These are phyloP conservation scores for Entomortierella lignicola DNA, from an alignment of 192 early-diverging fungal species.

Conservation along the genomic window DNA sequence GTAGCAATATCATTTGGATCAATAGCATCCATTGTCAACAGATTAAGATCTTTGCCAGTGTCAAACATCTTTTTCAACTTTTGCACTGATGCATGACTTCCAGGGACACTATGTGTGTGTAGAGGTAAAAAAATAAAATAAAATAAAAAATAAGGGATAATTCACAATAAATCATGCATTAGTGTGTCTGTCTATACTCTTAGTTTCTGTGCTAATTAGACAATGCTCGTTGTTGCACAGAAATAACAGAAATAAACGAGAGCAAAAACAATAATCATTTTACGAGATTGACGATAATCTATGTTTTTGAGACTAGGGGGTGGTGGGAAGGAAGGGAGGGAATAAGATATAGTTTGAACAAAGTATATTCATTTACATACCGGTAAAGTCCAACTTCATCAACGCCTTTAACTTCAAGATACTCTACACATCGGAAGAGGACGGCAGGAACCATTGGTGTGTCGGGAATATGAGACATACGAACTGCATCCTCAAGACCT, in stretches of 20 bases:
- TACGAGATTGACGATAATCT: too few species aligned
- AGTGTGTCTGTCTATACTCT: neutral
- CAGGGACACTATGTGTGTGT: constrained; percentile 63
- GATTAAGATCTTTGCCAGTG: constrained; percentile 63
- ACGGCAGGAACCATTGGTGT: constrained; percentile 53
- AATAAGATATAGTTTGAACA: too few species aligned
- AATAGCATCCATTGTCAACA: constrained; percentile 45
- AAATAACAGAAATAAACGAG: constrained; percentile 10
- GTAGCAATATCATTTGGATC: constrained; percentile 72
- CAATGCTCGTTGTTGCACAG: constrained; percentile 8
- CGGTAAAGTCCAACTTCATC: constrained; percentile 68
- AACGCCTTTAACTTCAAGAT: constrained; percentile 57
- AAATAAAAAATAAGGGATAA: neutral
- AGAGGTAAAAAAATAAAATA: neutral
- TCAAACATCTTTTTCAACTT: constrained; percentile 62
- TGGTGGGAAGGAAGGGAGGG: neutral
- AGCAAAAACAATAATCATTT: constrained; percentile 6
- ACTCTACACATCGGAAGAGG: constrained; percentile 54
- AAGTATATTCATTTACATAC: constrained; percentile 29
- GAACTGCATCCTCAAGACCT: constrained; percentile 37
- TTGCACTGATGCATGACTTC: constrained; percentile 63
- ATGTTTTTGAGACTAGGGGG: too few species aligned
- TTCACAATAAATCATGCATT: too few species aligned
- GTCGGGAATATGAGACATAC: constrained; percentile 40
- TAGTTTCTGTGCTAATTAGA: constrained; percentile 6